Evolutionary conservation across 2,329 filamentous ascomycete species (phyloP), one percentile per base, ranked within the genome.

Genomic region (Epichloe brachyelytri): DNA sequence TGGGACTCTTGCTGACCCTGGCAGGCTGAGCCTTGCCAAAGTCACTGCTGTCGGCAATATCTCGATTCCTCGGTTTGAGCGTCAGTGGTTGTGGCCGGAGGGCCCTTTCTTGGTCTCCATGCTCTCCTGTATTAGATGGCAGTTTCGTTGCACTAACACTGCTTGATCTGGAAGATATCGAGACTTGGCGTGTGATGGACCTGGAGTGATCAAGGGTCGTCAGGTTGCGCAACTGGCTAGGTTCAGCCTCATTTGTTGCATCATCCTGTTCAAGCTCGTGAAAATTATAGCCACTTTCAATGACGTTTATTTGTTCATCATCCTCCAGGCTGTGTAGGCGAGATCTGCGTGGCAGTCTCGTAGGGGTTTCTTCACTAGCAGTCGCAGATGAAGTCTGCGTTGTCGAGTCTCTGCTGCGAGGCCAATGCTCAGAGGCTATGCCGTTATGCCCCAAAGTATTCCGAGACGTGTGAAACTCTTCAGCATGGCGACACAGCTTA

Each of bases 391-490:
- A 53, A 36, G 1, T 30, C 46, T 43, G 44, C 52, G 11, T 55
- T 41, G 6, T 63, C 3, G 38, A 26, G n/a, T 37, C 49, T n/a
- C 34, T 46, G 17, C 34, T 38, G 19, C 8, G 6, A 22, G 48
- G 33, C 15, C 38, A n/a, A 30, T 30, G 12, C 6, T 38, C 37
- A 15, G 34, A 10, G 3, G 34, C 54, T 38, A 59, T 60, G 14
- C 62, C 58, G 12, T 69, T 56, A 43, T 68, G 64, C 43, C 67
- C 63, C 43, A 63, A 57, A 51, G 65, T 65, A 52, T 69, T 67
- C 33, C 63, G 60, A 17, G 61, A 56, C 45, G 59, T 59, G 48
- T 67, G 60, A 5, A 71, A 60, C 22, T 65, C 62, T 39, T 66
- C 55, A 7, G 63, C 61, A 53, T 68, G 63, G 3, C 63, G 62